phyloP scores from a whole-genome alignment of 352 stramenopile species.

The Phytophthora sp. region DNA sequence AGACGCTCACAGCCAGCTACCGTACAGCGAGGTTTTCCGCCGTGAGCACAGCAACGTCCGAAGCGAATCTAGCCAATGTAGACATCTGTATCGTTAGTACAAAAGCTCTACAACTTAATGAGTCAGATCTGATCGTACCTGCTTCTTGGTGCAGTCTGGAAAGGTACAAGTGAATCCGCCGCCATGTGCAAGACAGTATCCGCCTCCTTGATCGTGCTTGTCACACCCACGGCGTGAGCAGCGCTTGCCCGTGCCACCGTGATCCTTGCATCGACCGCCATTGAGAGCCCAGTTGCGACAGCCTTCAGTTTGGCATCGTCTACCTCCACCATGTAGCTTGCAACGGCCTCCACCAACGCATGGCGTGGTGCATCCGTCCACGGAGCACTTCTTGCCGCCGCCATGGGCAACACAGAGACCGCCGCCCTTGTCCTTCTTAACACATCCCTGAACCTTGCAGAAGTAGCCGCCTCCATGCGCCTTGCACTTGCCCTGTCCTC shows the following conservation, averaged over 20 bases:
- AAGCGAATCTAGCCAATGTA: slow-evolving; percentile 56
- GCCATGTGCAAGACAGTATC: slow-evolving; percentile 76
- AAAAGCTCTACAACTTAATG: not conserved
- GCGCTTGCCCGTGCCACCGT: slow-evolving; percentile 72
- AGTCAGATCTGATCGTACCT: slow-evolving; percentile 41
- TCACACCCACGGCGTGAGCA: slow-evolving; percentile 70
- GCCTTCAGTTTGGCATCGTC: slow-evolving; percentile 49
- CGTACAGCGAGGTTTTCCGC: slow-evolving; percentile 69
- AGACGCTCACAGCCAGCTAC: slow-evolving; percentile 75
- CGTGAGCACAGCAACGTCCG: slow-evolving; percentile 76
- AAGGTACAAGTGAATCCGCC: slow-evolving; percentile 74
- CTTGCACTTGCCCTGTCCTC: slow-evolving; percentile 83
- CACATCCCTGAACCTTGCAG: slow-evolving; percentile 76
- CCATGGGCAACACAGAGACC: slow-evolving; percentile 80
- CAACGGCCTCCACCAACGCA: slow-evolving; percentile 78
- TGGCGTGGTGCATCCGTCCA: slow-evolving; percentile 65
- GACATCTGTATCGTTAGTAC: slow-evolving; percentile 8
- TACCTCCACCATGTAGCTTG: slow-evolving; percentile 72
- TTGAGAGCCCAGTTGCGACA: slow-evolving; percentile 75
- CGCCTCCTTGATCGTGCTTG: slow-evolving; percentile 83
- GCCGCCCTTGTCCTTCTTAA: slow-evolving; percentile 86
- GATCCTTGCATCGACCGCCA: slow-evolving; percentile 75
- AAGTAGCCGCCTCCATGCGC: slow-evolving; percentile 82
- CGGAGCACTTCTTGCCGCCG: slow-evolving; percentile 84
- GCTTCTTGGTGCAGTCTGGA: slow-evolving; percentile 79